Base-by-base conservation (phyloP, 331 rosid species). In the Quercus lobata region DNA sequence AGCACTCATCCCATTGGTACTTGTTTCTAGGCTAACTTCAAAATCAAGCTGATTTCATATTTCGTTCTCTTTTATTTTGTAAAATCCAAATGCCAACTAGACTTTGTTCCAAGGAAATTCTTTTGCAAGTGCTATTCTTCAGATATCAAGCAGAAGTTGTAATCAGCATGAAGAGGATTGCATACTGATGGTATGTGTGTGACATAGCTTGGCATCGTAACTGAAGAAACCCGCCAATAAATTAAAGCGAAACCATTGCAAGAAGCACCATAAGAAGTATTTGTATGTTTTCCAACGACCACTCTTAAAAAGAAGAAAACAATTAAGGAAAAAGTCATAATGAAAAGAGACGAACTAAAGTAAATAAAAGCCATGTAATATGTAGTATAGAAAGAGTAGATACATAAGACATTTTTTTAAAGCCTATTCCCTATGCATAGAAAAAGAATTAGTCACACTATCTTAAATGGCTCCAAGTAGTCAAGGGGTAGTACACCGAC, bases 121-220 rank as follows among this genome's bases (percentile, higher is more conserved):
- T 46, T 46, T 46, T 12, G 0, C 2, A 46, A 46, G 1, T 46
- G 0, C 12, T 46, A 0, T 10, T 46, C 17, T 46, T 46, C 53
- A 46, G 53, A 46, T 5, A 46, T 46, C 16, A 46, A 46, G 53
- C 53, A 3, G 17, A 46, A 46, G 5, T 11, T 12, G 1, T 46
- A 1, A 46, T 46, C 53, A 11, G 16, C 53, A 46, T 11, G 1
- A 11, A 46, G 53, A 11, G 53, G 16, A 46, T 46, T 46, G 53
- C 53, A 11, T 37, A 2, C 44, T 91, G 72, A 98, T 93, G 74
- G 93, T 93, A 82, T 96, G 90, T 80, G 86, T 80, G 76, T 87
- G 90, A 88, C 98, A 93, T 41, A 96, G 97, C 63, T 90, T 89
- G 69, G 96, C 91, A 69, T 96, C 97, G 90, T 90, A 93, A 77